These are phyloP conservation scores for Starmerella khaoyaiensis DNA, from an alignment of 805 yeast genomes.

Conservation along the genomic window DNA sequence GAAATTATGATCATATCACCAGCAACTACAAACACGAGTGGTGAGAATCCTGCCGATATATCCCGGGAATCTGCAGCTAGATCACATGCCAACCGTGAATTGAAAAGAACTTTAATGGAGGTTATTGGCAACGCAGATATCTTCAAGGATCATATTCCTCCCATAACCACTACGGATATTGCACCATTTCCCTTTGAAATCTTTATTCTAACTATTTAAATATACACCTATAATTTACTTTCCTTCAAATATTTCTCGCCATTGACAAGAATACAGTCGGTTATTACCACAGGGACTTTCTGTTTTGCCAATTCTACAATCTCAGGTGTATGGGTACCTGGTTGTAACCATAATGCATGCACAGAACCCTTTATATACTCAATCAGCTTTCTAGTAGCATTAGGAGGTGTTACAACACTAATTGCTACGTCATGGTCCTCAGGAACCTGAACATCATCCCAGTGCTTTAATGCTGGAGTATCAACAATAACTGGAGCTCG, in stretches of 20 bases:
- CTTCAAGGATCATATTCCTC: conserved; percentile 59
- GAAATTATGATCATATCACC: conserved; percentile 38
- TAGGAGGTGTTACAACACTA: conserved; percentile 68
- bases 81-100: conserved; percentile 24
- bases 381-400: conserved; percentile 37
- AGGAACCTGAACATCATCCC: conserved; percentile 21
- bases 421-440: conserved; percentile 31
- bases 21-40: neutral
- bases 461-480: conserved; percentile 27
- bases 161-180: conserved; percentile 51
- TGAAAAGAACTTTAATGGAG: conserved; percentile 32
- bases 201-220: conserved; percentile 18
- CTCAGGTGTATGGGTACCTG: conserved; percentile 53
- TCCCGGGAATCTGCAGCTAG: conserved; percentile 9
- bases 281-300: conserved; percentile 32
- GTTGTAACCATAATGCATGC: conserved; percentile 69
- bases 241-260: conserved; percentile 35
- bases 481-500: conserved; percentile 37
- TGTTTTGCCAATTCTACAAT: conserved; percentile 29
- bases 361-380: conserved; percentile 31
- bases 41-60: neutral
- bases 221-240: conserved; percentile 1
- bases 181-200: conserved; percentile 52
- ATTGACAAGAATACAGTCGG: conserved; percentile 56
- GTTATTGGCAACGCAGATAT: conserved; percentile 43